Conservation (phyloP, 2,329 filamentous ascomycete genomes). For the Teratosphaeria pseudoeucalypti region DNA sequence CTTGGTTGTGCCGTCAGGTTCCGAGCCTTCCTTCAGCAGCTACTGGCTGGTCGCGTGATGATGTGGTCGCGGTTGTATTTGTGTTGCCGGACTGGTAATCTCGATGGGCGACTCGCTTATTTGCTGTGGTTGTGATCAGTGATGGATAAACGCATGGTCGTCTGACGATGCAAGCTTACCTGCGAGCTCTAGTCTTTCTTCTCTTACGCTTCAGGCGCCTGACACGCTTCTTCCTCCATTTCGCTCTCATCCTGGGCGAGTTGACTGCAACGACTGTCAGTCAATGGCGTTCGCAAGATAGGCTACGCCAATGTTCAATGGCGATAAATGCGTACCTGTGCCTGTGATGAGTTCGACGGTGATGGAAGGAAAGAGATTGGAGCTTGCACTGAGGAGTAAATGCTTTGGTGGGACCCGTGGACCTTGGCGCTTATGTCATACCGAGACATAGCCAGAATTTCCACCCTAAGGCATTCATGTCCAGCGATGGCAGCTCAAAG, state of each 20-base stretch:
- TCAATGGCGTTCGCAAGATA: background rate
- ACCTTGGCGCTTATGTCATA: too few species aligned
- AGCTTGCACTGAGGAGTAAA: background rate
- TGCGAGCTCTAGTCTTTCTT: slow-evolving; percentile 98
- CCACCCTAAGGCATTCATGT: too few species aligned
- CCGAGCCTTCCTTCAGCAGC: slow-evolving; percentile 24
- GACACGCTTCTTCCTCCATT: slow-evolving; percentile 99
- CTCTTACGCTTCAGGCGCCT: slow-evolving; percentile 99
- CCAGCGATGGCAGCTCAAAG: too few species aligned
- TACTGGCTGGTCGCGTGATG: slow-evolving; percentile 23
- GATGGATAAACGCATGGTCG: background rate
- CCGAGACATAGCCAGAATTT: too few species aligned
- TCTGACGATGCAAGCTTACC: slow-evolving; percentile 51
- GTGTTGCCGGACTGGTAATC: slow-evolving; percentile 6
- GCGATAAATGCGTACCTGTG: slow-evolving; percentile 1
- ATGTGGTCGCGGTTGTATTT: slow-evolving; percentile 12
- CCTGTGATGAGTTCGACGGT: slow-evolving; percentile 8
- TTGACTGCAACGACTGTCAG: slow-evolving; percentile 8
- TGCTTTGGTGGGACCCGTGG: background rate
- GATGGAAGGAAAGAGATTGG: background rate
- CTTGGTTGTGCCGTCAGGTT: slow-evolving; percentile 22
- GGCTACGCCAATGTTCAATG: background rate
- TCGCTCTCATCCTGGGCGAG: slow-evolving; percentile 67
- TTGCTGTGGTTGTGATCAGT: slow-evolving; percentile 22
- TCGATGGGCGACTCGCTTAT: slow-evolving; percentile 36